Conservation (phyloP, 345 rosid species). For the Mercurialis annua region DNA sequence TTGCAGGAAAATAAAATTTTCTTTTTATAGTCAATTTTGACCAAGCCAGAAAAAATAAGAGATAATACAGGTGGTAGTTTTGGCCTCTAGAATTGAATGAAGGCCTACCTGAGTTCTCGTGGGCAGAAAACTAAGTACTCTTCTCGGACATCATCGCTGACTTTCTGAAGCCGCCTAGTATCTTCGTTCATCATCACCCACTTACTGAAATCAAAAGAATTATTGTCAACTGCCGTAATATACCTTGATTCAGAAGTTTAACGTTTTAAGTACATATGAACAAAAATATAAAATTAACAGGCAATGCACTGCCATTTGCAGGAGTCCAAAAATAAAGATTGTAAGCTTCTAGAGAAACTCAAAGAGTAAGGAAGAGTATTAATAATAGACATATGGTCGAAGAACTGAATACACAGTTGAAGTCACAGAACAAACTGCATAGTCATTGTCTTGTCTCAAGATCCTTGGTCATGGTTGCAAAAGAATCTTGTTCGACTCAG, state of each 20-base stretch:
- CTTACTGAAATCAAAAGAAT: conserved; percentile 52
- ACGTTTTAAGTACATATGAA: neutral
- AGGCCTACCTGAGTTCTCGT: conserved; percentile 53
- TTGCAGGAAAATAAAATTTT: neutral
- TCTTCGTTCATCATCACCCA: conserved; percentile 99
- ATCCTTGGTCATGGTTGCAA: neutral
- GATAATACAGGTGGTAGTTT: neutral
- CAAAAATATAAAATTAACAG: neutral
- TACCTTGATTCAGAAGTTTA: neutral
- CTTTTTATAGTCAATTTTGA: neutral
- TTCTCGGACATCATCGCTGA: conserved; percentile 76
- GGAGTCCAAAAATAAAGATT: neutral
- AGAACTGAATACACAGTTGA: neutral
- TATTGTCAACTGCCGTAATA: conserved; percentile 8
- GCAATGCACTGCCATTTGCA: neutral
- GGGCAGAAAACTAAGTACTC: conserved; percentile 80
- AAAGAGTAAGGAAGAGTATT: neutral
- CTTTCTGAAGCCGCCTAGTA: conserved; percentile 88
- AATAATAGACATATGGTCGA: neutral
- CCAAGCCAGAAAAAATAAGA: neutral
- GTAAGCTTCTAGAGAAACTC: neutral
- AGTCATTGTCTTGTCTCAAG: neutral
- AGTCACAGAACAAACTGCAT: neutral
- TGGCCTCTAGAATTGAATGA: conserved; percentile 6
- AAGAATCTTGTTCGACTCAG: neutral